A percentile compares a stretch with the other conserved stretches of the same genome.
phyloP scores from a whole-genome alignment of 1,284 basidiomycete genomes.

The Marasmius fiardii region DNA sequence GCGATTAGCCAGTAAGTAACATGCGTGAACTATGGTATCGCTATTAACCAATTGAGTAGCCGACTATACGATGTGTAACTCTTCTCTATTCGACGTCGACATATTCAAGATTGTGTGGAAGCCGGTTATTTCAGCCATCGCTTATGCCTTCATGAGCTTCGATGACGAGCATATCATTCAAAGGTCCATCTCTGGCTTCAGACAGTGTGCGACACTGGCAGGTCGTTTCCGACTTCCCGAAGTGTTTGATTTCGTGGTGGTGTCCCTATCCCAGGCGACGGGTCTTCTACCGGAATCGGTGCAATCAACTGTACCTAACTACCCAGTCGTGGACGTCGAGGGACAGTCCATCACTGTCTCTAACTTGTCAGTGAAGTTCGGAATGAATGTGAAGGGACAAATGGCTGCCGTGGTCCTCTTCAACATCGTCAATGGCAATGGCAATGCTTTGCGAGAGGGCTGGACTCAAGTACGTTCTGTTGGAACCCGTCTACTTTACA shows the following conservation, averaged over 20 bases:
- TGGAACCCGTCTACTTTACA: background rate
- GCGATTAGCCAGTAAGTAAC: slow-evolving; percentile 65
- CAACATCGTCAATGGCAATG: slow-evolving; percentile 96
- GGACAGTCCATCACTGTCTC: slow-evolving; percentile 88
- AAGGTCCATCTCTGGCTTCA: slow-evolving; percentile 90
- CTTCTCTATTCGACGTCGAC: slow-evolving; percentile 78
- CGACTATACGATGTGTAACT: slow-evolving; percentile 76
- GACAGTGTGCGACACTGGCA: slow-evolving; percentile 94
- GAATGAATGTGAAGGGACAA: slow-evolving; percentile 94
- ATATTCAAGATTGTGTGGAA: slow-evolving; percentile 96
- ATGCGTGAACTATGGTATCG: slow-evolving; percentile 3
- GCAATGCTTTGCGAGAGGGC: slow-evolving; percentile 90
- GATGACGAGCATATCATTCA: slow-evolving; percentile 97
- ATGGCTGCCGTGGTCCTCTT: slow-evolving; percentile 97
- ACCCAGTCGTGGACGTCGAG: slow-evolving; percentile 92
- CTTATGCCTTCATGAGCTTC: slow-evolving; percentile 92
- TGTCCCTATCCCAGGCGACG: slow-evolving; percentile 88
- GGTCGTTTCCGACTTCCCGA: slow-evolving; percentile 88
- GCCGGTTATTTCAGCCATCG: slow-evolving; percentile 86
- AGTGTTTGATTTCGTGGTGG: slow-evolving; percentile 95
- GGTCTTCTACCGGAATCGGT: slow-evolving; percentile 75
- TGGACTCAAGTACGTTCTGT: slow-evolving; percentile 75
- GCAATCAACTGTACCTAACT: slow-evolving; percentile 75
- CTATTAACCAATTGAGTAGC: slow-evolving; percentile 40
- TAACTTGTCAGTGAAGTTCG: slow-evolving; percentile 90